A percentile compares a stretch with the other conserved stretches of the same genome.
Conservation (phyloP, 345 rosid species). For the Salix exigua region DNA sequence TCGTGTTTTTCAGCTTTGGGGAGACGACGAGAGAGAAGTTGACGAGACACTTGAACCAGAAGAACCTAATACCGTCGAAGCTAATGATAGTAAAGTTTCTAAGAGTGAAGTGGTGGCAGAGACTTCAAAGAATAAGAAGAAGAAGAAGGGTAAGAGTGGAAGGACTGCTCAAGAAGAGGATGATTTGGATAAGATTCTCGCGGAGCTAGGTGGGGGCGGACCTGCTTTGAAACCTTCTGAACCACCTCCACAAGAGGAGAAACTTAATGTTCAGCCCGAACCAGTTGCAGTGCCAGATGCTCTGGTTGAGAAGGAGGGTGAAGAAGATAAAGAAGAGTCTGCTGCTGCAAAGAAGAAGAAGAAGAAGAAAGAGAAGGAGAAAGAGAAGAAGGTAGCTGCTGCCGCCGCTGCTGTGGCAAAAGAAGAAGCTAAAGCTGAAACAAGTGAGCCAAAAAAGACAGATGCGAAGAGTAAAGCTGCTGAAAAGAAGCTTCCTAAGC, state of each 20-base stretch:
- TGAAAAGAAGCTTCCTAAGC: constrained; percentile 86
- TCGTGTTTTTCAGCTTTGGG: constrained; percentile 34
- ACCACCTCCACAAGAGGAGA: constrained; percentile 43
- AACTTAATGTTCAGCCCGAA: constrained; percentile 48
- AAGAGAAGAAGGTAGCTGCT: constrained; percentile 62
- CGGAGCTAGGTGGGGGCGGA: constrained; percentile 70
- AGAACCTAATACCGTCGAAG: constrained; percentile 17
- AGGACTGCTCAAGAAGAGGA: constrained; percentile 93
- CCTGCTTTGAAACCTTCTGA: constrained; percentile 37
- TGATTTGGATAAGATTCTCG: constrained; percentile 89
- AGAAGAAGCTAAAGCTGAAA: constrained; percentile 50
- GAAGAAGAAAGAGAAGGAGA: constrained; percentile 81
- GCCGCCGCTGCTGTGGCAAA: constrained; percentile 38
- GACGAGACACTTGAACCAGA: constrained; percentile 17
- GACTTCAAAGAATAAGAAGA: constrained; percentile 72
- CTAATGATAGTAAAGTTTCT: constrained; percentile 25
- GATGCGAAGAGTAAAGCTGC: constrained; percentile 76
- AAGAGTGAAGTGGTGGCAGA: constrained; percentile 54
- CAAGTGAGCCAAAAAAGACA: constrained; percentile 50
- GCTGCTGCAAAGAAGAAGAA: constrained; percentile 90
- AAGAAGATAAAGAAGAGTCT: constrained; percentile 61
- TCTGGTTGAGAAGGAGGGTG: constrained; percentile 63
- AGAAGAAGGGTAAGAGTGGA: constrained; percentile 72
- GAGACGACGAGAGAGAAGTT: constrained; percentile 30
- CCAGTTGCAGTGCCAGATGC: constrained; percentile 33